A percentile compares a stretch with the other conserved stretches of the same genome.
phyloP scores from a whole-genome alignment of 2,329 filamentous ascomycete species.

The Chalaropsis thielavioides region DNA sequence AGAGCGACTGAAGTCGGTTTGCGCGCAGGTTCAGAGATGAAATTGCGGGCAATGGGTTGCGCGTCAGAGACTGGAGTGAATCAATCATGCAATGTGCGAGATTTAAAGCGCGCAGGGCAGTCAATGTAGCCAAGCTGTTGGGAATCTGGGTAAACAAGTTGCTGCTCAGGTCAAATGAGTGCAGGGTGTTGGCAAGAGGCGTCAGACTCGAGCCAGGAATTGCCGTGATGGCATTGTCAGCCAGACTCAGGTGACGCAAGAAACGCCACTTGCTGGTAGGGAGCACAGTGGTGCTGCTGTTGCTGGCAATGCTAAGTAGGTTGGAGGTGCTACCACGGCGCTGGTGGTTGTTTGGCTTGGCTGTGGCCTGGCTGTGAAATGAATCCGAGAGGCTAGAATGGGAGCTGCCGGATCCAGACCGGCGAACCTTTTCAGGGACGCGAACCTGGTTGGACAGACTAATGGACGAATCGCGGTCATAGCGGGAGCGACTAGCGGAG shows the following conservation, averaged over 20 bases:
- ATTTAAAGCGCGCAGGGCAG: conserved; percentile 80
- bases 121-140: conserved; percentile 73
- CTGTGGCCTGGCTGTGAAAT: conserved; percentile 18
- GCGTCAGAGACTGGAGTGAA: conserved; percentile 71
- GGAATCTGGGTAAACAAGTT: conserved; percentile 93
- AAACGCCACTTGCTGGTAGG: conserved; percentile 90
- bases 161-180: conserved; percentile 80
- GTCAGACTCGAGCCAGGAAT: conserved; percentile 61
- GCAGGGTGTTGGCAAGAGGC: conserved; percentile 73
- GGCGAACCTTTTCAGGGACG: conserved; percentile 58
- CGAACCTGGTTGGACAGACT: conserved; percentile 54
- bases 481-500: conserved; percentile 1
- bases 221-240: conserved; percentile 78
- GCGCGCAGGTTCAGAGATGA: conserved; percentile 81
- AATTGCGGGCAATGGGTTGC: conserved; percentile 81
- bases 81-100: conserved; percentile 97
- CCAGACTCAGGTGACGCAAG: conserved; percentile 75
- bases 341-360: conserved; percentile 33
- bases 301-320: conserved; percentile 46
- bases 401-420: conserved; percentile 85
- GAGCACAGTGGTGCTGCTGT: conserved; percentile 32
- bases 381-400: conserved; percentile 61
- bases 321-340: conserved; percentile 62
- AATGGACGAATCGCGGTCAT: conserved; percentile 44
- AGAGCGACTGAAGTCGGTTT: conserved; percentile 75